Evolutionary conservation across 805 yeast genomes (phyloP).

Genomic region (Schwanniomyces sp.): DNA sequence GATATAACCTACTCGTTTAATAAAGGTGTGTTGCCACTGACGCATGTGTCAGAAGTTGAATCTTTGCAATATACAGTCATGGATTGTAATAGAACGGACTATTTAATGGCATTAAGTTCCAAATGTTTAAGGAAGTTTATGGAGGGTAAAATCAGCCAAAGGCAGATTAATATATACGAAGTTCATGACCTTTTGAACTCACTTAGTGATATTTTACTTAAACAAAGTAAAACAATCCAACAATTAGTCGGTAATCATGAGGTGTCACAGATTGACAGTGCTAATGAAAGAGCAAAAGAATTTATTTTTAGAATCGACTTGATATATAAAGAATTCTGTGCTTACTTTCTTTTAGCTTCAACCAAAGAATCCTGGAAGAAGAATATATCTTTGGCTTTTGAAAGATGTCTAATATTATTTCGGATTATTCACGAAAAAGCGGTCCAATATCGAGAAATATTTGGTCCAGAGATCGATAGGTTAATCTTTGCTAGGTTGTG

Average conservation of each 20-base stretch:
- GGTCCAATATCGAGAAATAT: background rate
- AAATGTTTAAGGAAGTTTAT: too few relatives aligned
- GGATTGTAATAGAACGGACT: too few relatives aligned
- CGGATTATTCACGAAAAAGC: conserved; percentile 1
- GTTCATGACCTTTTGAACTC: background rate
- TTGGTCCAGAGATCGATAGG: conserved; percentile 3
- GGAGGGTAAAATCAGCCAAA: too few relatives aligned
- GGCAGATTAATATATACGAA: background rate
- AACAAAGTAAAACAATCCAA: conserved; percentile 1
- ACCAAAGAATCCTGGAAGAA: background rate
- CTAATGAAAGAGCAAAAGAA: background rate
- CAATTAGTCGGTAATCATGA: background rate
- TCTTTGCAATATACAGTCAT: too few relatives aligned
- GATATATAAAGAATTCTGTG: too few relatives aligned
- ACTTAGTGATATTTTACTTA: background rate
- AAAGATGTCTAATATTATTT: conserved; percentile 1
- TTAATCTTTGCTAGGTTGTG: conserved; percentile 1
- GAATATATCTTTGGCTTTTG: background rate
- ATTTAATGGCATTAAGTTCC: too few relatives aligned
- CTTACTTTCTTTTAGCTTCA: too few relatives aligned
- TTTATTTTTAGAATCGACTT: conserved; percentile 3
- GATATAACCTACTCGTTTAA: conserved; percentile 5
- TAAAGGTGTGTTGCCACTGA: background rate
- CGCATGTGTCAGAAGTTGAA: too few relatives aligned
- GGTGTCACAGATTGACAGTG: too few relatives aligned